Percentiles rank a stretch among this genome's conserved stretches.
Conservation (phyloP, 2,329 filamentous ascomycete genomes). For the Talaromyces sp. region DNA sequence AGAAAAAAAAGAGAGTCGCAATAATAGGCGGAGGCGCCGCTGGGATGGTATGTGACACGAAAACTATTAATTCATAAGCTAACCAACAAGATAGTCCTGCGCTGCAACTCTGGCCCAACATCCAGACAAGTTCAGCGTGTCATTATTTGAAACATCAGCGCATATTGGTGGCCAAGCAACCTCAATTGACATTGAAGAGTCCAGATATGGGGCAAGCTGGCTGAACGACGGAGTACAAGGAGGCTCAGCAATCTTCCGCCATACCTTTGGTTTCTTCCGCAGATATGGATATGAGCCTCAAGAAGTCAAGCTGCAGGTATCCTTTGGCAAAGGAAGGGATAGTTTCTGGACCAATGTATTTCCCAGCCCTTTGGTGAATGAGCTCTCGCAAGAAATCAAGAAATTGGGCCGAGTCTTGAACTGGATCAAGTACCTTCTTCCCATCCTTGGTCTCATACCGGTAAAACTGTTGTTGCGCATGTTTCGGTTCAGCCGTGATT, state of each 20-base stretch:
- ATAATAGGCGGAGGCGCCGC: slow-evolving; percentile 61
- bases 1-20: slow-evolving; percentile 48
- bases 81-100: slow-evolving; percentile 47
- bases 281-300: slow-evolving; percentile 54
- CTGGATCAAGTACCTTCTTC: slow-evolving; percentile 52
- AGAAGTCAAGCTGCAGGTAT: slow-evolving; percentile 55
- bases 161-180: slow-evolving; percentile 60
- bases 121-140: slow-evolving; percentile 61
- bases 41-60: slow-evolving; percentile 48
- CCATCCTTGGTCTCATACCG: slow-evolving; percentile 53
- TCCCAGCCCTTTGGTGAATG: slow-evolving; percentile 51
- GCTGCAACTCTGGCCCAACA: slow-evolving; percentile 64
- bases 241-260: slow-evolving; percentile 57
- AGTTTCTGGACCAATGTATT: slow-evolving; percentile 61
- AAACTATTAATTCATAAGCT: slow-evolving; percentile 14
- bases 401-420: slow-evolving; percentile 53
- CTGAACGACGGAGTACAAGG: slow-evolving; percentile 61
- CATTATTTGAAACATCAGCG: slow-evolving; percentile 55
- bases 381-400: slow-evolving; percentile 53
- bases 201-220: slow-evolving; percentile 55
- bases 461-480: slow-evolving; percentile 63
- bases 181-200: slow-evolving; percentile 53
- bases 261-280: slow-evolving; percentile 59
- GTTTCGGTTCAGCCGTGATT: slow-evolving; percentile 66
- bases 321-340: slow-evolving; percentile 55